Base-by-base conservation (phyloP, 1,284 basidiomycete species). In the Ganoderma leucocontextum region DNA sequence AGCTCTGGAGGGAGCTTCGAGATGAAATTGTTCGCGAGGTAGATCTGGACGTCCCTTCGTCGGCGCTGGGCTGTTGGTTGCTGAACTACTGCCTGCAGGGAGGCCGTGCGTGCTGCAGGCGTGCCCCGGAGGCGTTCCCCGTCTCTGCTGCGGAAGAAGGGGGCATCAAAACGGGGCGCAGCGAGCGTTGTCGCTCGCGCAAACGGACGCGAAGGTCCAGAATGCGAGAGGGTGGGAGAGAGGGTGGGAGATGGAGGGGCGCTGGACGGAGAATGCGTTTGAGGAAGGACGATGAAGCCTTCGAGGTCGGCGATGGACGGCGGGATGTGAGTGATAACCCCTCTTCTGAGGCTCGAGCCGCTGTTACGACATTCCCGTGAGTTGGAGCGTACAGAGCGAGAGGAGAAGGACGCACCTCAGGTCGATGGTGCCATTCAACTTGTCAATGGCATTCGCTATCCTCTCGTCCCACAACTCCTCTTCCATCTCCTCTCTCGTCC, bases 1-100 rank as follows among this genome's bases (percentile, higher is more conserved):
- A 92, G 74, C 70, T 87, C 85, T 0, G 76, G 73, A 0, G 90
- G 90, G 0, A 92, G 73, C 15, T 67, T 75, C 0, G 77, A 75
- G 44, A 91, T 87, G 8, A 67, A 70, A 71, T 92, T 91, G 65
- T 72, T 74, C 36, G 73, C 67, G 2, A 76, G 73, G 53, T 58
- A 73, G 8, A 76, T 58, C 13, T 74, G 67, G 5, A 76, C 69
- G 49, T 73, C 72, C 3, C 62, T 63, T 22, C 63, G 61, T 13
- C 36, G 58, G 2, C 61, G 35, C 13, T 49, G 62, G 0, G 61
- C 25, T 0, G 47, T 59, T 2, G 69, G 59, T 4, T 63, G 65
- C 44, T 67, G 67, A 2, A 33, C 38, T 10, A 70, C 53, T 0
- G 65, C 55, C 4, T 72, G 69, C 6, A 69, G 42, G 7, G 71